These are phyloP conservation scores for Trametes polyzona DNA, from an alignment of 1,284 basidiomycete species.

Conservation along the genomic window DNA sequence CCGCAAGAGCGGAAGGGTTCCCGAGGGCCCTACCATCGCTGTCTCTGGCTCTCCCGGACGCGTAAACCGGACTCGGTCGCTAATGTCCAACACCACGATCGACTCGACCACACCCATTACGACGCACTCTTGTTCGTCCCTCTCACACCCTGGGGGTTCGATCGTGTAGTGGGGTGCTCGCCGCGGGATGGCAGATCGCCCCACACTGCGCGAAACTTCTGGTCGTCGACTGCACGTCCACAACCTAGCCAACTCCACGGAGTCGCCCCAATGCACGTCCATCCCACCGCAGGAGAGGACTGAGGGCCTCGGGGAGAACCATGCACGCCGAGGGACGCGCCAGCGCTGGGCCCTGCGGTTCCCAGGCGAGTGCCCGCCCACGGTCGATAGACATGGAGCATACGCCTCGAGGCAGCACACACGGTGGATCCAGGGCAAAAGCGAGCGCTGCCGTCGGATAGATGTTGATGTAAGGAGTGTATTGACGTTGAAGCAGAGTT, in stretches of 20 bases:
- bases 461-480: not conserved
- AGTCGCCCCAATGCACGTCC: too few species aligned
- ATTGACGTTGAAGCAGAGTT: not conserved
- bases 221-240: too few species aligned
- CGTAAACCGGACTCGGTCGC: slow-evolving; percentile 6
- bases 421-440: too few species aligned
- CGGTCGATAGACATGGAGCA: too few species aligned
- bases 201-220: not conserved
- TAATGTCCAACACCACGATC: slow-evolving; percentile 14
- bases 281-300: too few species aligned
- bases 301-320: too few species aligned
- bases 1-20: slow-evolving; percentile 10
- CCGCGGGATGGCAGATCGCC: not conserved
- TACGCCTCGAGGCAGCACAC: too few species aligned
- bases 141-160: not conserved
- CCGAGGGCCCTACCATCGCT: slow-evolving; percentile 1
- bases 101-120: slow-evolving; percentile 21
- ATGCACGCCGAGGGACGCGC: too few species aligned
- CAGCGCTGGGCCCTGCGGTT: too few species aligned
- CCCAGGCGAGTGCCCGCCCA: too few species aligned
- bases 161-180: slow-evolving; percentile 14
- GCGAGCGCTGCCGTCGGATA: too few species aligned
- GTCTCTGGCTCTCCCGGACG: not conserved
- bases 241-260: not conserved
- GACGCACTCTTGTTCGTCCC: slow-evolving; percentile 6